Evolutionary conservation across 768 basidiomycete genomes (phyloP), one percentile per base, ranked within the genome.

Genomic region (Tulasnella sp.): DNA sequence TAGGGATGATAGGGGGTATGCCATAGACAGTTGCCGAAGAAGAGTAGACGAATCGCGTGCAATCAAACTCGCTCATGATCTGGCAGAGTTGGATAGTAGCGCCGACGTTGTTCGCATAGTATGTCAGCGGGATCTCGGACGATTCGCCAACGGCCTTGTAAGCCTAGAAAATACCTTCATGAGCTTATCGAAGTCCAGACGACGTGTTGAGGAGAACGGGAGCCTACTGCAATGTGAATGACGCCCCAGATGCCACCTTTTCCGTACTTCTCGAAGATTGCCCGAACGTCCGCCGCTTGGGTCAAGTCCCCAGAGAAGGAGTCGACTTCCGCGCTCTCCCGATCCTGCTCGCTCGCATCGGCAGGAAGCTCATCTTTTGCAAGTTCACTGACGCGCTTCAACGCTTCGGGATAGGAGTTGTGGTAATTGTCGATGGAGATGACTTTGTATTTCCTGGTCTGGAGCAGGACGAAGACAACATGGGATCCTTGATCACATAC

Each of bases 1-100:
- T 98, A 54, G 96, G 96, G 47, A 98, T 88, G 52, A 74, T 75
- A 21, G 89, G 85, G 9, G 96, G 96, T 3, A 84, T 93, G 56
- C 96, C 96, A 69, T 99, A 99, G 24, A 99, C 96, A 17, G 96
- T 98, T 4, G 96, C 96, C 23, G 92, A 95, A 10, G 94, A 97
- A 0, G 96, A 98, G 76, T 97, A 99, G 54, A 99, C 95, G 60
- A 99, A 75, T 61, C 90, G 81, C 55, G 79, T 78, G 74, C 88
- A 90, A 63, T 85, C 84, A 72, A 82, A 90, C 55, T 86, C 86
- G 43, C 76, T 74, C 93, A 95, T 95, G 65, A 81, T 76, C 75
- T 93, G 85, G 64, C 96, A 76, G 21, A 98, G 83, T 51, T 79
- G 83, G 59, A 96, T 72, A 5, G 93, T 94, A 4, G 91, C 94